Base-by-base conservation (phyloP, 805 yeast genomes). In the Teunomyces gatunensis region DNA sequence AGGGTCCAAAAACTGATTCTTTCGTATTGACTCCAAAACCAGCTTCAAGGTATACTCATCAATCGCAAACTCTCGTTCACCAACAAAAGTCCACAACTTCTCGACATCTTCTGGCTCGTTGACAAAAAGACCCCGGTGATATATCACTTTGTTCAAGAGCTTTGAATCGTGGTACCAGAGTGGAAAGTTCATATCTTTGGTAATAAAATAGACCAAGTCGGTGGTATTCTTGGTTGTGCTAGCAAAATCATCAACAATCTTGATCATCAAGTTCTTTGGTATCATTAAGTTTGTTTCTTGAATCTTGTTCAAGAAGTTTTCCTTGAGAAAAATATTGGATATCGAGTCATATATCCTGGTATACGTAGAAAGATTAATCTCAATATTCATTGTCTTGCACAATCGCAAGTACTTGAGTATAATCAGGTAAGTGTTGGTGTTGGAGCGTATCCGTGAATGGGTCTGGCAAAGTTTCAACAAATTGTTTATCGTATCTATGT, bases 401-500 rank as follows among this genome's bases (percentile, higher is more conserved):
- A 73, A 48, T 39, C 53, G 54, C 27, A 73, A 56, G 51, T 69
- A 69, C 51, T 63, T 65, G 21, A 56, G 46, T 11, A 70, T 58
- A 13, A 68, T 57, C 25, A 54, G 55, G 48, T 65, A 68, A 0
- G 74, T 69, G 50, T 64, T 68, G 11, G 67, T 54, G 4, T 56
- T 54, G 1, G 69, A 62, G 13, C 75, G 51, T 21, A 69, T 63
- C 12, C 55, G 55, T 3, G 71, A 54, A 50, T 73, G 75, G 12
- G 58, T 55, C 34, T 58, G 52, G 43, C 69, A 59, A 20, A 65
- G 53, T 42, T 65, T 65, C 30, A 73, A 52, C 36, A 72, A 58
- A 42, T 58, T 57, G 55, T 73, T 71, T 47, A 73, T 67, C 42
- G 77, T 73, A 40, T 68, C 69, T 29, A 68, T 60, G 49, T 71